phyloP scores from a whole-genome alignment of 306 rosid genomes.

The Macrotyloma uniflorum region DNA sequence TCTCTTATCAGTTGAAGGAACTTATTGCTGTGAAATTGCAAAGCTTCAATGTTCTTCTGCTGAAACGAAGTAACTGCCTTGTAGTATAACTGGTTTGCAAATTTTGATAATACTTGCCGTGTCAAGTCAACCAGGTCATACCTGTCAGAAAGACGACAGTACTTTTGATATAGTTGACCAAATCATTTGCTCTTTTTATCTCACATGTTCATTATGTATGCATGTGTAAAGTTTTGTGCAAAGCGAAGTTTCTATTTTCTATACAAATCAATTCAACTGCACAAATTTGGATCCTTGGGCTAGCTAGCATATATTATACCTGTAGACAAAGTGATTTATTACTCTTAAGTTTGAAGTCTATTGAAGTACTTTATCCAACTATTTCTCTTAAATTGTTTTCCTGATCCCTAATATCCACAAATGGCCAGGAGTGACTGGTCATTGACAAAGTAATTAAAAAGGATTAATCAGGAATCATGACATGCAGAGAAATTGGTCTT shows the following conservation, averaged over 20 bases:
- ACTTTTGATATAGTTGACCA: conserved; percentile 11
- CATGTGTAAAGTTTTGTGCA: not conserved
- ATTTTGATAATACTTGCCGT: conserved; percentile 85
- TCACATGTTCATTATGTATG: not conserved
- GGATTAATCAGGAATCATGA: not conserved
- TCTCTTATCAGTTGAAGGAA: conserved; percentile 80
- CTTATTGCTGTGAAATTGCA: conserved; percentile 55
- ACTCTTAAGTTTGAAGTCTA: not conserved
- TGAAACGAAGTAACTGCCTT: conserved; percentile 64
- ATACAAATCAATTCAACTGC: not conserved
- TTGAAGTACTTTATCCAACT: not conserved
- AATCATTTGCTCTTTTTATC: conserved; percentile 11
- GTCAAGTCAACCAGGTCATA: conserved; percentile 94
- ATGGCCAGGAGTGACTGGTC: not conserved
- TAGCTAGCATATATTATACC: not conserved
- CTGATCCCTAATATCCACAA: not conserved
- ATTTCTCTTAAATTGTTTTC: not conserved
- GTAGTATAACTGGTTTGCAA: conserved; percentile 75
- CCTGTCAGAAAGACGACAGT: conserved; percentile 52
- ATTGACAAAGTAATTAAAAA: not conserved
- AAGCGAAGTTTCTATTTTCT: not conserved
- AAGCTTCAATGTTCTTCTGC: conserved; percentile 58
- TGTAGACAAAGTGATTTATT: not conserved
- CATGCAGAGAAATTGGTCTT: not conserved
- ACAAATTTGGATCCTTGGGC: not conserved